Evolutionary conservation across 139 green algal genomes (phyloP), one percentile per base, ranked within the genome.

Genomic region (Picochlorum costavermella): DNA sequence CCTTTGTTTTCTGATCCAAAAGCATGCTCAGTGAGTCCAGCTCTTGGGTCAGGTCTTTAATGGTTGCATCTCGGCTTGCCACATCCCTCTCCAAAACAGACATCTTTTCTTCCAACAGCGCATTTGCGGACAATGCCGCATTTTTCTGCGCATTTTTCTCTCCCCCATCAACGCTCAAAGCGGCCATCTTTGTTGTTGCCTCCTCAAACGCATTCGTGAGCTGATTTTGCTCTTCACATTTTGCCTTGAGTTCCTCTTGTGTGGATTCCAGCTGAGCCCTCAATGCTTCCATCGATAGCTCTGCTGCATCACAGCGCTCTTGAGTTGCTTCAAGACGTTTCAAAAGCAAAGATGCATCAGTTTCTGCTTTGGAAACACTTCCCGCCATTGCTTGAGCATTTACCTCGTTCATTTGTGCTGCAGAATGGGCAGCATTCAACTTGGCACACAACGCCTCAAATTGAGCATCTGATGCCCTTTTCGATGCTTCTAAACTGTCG

Each of bases 251-350:
- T 46, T 67, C 55, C 23, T 29, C 50, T 36, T 62, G 20, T 25
- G 53, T 17, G 5, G 49, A 43, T 16, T 33, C 55, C 57, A 76
- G 30, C 61, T 72, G 63, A 56, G 25, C n/a, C n/a, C 50, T 60
- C 13, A 76, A 56, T 17, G 29, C 31, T 9, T 60, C 70, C 8
- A 30, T 29, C 3, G 64, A 28, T 2, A 61, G 16, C 10, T 66
- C 62, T 2, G 56, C 63, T 14, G 44, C 56, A 44, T 67, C 62
- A 33, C n/a, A 30, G 29, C 69, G 62, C 55, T 71, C 63, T 23
- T 43, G 62, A 40, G 25, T 56, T 2, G 16, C 37, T 10, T 57
- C 20, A n/a, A 70, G 29, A 30, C 56, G 58, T 53, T 25, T 37
- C 5, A 33, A 30, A 33, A 8, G 10, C 16, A 17, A 29, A 62